phyloP scores from a whole-genome alignment of 352 stramenopile genomes.

The Phytophthora crassamura region DNA sequence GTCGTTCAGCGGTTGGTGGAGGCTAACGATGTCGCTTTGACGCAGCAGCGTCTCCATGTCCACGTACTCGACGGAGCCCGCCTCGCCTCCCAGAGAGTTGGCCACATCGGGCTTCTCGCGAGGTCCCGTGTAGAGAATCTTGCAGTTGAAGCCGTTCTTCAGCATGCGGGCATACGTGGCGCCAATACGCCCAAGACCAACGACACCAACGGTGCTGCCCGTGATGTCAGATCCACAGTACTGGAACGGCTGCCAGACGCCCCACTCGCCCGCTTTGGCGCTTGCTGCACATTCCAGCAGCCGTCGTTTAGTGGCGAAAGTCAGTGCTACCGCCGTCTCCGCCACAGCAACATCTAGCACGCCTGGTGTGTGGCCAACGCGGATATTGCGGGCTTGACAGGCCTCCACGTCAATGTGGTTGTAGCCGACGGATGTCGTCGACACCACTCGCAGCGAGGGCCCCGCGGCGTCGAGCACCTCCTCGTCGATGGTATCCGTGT shows the following conservation, averaged over 20 bases:
- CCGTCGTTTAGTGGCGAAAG: constrained; percentile 61
- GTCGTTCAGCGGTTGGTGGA: constrained; percentile 85
- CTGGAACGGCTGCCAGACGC: constrained; percentile 79
- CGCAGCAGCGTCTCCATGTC: constrained; percentile 75
- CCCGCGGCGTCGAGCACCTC: constrained; percentile 65
- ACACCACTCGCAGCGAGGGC: constrained; percentile 62
- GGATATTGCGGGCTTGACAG: constrained; percentile 65
- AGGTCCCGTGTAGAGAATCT: constrained; percentile 82
- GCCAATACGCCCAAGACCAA: constrained; percentile 90
- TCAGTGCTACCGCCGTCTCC: constrained; percentile 72
- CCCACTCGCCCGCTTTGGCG: constrained; percentile 77
- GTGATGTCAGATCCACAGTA: constrained; percentile 77
- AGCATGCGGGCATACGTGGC: constrained; percentile 85
- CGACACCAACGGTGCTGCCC: constrained; percentile 77
- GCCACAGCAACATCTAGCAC: constrained; percentile 86
- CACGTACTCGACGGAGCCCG: constrained; percentile 69
- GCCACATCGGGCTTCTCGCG: constrained; percentile 61
- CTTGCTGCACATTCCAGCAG: constrained; percentile 74
- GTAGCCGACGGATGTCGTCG: constrained; percentile 87
- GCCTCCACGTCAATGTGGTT: constrained; percentile 92
- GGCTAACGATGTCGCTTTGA: constrained; percentile 89
- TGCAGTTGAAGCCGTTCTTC: constrained; percentile 82
- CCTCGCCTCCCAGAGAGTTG: constrained; percentile 36
- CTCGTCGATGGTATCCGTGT: constrained; percentile 69
- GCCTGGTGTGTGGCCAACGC: constrained; percentile 82